These are phyloP conservation scores for Jamesozyma rosinii DNA, from an alignment of 805 yeast genomes.

Conservation along the genomic window DNA sequence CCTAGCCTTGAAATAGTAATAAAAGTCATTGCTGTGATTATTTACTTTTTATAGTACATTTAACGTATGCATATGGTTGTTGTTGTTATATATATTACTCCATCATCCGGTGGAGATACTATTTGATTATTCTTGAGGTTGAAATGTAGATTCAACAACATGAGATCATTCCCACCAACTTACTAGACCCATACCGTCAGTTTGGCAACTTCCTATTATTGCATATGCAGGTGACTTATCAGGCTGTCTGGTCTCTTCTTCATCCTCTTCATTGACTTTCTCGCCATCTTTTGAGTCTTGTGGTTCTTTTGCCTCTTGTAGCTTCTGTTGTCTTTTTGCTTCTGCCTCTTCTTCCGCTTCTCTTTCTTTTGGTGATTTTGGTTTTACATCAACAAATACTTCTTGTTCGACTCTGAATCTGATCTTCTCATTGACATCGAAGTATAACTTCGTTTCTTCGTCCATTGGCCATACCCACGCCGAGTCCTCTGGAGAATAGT, in stretches of 20 bases:
- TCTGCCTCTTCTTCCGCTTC: conserved; percentile 30
- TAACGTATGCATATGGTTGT: background rate
- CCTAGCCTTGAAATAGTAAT: no score
- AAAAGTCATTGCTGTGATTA: background rate
- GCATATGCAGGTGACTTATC: conserved; percentile 70
- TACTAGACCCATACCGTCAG: conserved; percentile 93
- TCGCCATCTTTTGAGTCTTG: background rate
- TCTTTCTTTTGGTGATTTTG: conserved; percentile 55
- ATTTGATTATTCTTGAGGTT: background rate
- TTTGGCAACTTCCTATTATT: conserved; percentile 80
- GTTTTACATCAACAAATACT: conserved; percentile 73
- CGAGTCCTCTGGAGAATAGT: conserved; percentile 60
- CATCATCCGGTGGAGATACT: no score
- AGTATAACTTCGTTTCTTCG: conserved; percentile 64
- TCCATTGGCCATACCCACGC: conserved; percentile 91
- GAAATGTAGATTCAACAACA: background rate
- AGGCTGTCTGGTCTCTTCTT: conserved; percentile 13
- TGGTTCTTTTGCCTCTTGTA: conserved; percentile 2
- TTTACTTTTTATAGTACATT: background rate
- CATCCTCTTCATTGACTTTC: conserved; percentile 20
- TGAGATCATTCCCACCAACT: conserved; percentile 80
- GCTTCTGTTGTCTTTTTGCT: conserved; percentile 6
- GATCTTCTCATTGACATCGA: conserved; percentile 86
- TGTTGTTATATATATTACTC: no score
- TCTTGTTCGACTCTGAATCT: conserved; percentile 88